Evolutionary conservation across 2,329 filamentous ascomycete species (phyloP).

Genomic region (Colletotrichum euphorbiae): DNA sequence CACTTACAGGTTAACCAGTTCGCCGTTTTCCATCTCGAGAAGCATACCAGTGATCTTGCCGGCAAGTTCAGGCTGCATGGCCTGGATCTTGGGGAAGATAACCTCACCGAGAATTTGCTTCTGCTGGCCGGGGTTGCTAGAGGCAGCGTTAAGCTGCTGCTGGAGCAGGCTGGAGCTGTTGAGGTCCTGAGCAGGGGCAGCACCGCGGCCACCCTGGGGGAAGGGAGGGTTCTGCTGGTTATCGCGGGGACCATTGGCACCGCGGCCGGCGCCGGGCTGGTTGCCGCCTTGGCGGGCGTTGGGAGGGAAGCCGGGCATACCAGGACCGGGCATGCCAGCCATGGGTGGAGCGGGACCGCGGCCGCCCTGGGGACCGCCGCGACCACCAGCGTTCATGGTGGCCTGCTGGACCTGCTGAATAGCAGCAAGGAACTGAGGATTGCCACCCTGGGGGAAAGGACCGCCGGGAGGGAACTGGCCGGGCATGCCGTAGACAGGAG

Average conservation of each 20-base stretch:
- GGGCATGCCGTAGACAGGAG: conserved; percentile 85
- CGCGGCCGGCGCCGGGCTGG: conserved; percentile 58
- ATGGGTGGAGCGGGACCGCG: conserved; percentile 79
- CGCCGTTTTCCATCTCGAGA: conserved; percentile 97
- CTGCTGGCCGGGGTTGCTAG: conserved; percentile 77
- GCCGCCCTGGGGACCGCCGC: conserved; percentile 72
- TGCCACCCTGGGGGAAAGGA: conserved; percentile 80
- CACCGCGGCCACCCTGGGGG: conserved; percentile 60
- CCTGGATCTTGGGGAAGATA: conserved; percentile 98
- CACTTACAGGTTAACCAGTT: conserved; percentile 95
- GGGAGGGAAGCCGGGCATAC: conserved; percentile 68
- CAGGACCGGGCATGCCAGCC: conserved; percentile 61
- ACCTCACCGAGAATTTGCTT: conserved; percentile 99
- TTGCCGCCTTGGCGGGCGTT: conserved; percentile 64
- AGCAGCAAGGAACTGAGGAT: conserved; percentile 83
- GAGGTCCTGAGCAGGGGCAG: conserved; percentile 47
- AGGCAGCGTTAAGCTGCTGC: conserved; percentile 66
- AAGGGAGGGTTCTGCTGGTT: conserved; percentile 55
- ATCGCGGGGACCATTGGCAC: conserved; percentile 56
- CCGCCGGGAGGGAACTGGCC: conserved; percentile 81
- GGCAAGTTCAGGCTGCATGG: conserved; percentile 92
- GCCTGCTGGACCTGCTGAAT: conserved; percentile 81
- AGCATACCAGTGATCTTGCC: conserved; percentile 99
- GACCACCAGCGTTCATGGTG: conserved; percentile 66
- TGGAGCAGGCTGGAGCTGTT: conserved; percentile 59